Evolutionary conservation across 2,329 filamentous ascomycete genomes (phyloP).

Genomic region (Drechslerella stenobrocha): DNA sequence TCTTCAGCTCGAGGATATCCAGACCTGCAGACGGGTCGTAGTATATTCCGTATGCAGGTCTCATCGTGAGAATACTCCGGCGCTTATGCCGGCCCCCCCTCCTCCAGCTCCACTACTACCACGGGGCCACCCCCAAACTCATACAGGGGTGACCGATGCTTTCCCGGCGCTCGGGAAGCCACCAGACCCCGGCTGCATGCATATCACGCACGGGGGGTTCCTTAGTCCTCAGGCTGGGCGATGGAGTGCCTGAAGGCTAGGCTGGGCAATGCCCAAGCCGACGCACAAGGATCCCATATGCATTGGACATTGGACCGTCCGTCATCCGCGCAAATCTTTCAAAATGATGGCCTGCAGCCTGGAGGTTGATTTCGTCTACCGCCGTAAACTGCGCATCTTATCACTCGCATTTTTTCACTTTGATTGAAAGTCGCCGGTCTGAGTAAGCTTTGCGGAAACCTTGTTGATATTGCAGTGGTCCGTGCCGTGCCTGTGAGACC

Average conservation of each 20-base stretch:
- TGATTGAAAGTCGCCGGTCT: neutral
- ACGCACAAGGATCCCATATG: neutral
- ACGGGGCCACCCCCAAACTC: neutral
- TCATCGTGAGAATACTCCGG: neutral
- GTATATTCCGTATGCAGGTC: neutral
- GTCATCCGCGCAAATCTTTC: neutral
- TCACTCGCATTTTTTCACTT: too few species aligned
- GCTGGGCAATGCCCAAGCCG: neutral
- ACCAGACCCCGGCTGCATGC: constrained; percentile 1
- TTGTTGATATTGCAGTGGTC: constrained; percentile 3
- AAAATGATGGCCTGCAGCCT: neutral
- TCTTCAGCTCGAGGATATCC: too few species aligned
- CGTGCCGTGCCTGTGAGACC: neutral
- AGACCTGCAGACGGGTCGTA: neutral
- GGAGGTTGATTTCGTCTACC: too few species aligned
- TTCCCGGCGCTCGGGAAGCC: constrained; percentile 4
- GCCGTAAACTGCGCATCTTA: too few species aligned
- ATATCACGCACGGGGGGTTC: neutral
- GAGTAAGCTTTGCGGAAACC: constrained; percentile 1
- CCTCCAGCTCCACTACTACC: too few species aligned
- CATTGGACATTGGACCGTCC: neutral
- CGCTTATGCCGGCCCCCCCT: too few species aligned
- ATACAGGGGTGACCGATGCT: neutral
- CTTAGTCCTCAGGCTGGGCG: neutral
- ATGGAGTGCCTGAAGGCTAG: neutral